These are phyloP conservation scores for Phytophthora parvispora DNA, from an alignment of 352 stramenopile species.

Conservation along the genomic window DNA sequence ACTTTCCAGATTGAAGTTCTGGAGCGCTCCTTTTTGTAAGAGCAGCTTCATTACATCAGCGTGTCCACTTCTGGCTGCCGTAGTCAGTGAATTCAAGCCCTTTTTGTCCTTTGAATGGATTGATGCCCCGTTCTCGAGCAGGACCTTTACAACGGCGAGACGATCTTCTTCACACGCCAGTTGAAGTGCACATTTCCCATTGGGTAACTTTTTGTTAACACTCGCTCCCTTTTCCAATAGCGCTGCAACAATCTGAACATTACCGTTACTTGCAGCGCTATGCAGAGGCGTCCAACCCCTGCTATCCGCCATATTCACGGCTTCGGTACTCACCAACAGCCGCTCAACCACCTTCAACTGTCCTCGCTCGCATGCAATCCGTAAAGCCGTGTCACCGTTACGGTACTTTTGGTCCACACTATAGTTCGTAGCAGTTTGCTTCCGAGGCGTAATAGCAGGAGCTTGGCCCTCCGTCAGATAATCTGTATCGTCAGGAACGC, in stretches of 20 bases:
- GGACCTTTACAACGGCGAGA: neutral
- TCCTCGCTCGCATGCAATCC: neutral
- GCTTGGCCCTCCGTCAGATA: neutral
- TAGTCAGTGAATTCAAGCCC: neutral
- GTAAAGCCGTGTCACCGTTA: neutral
- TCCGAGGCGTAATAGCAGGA: neutral
- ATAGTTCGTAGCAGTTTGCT: neutral
- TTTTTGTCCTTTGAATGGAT: neutral
- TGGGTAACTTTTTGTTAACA: neutral
- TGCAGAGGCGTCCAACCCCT: neutral
- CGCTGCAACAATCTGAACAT: neutral
- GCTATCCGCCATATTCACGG: neutral
- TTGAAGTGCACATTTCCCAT: neutral
- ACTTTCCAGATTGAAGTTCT: neutral
- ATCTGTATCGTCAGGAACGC: neutral
- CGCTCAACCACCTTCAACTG: neutral
- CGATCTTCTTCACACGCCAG: neutral
- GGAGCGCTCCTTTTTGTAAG: neutral
- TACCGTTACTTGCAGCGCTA: neutral
- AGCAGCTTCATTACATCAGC: neutral
- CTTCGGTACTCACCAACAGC: neutral
- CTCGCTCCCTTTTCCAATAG: neutral
- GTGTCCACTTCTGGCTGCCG: neutral
- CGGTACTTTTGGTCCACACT: neutral
- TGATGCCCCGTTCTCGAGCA: neutral